Evolutionary conservation across 2,329 filamentous ascomycete genomes (phyloP).

Genomic region (Alternaria angustiovoidea): DNA sequence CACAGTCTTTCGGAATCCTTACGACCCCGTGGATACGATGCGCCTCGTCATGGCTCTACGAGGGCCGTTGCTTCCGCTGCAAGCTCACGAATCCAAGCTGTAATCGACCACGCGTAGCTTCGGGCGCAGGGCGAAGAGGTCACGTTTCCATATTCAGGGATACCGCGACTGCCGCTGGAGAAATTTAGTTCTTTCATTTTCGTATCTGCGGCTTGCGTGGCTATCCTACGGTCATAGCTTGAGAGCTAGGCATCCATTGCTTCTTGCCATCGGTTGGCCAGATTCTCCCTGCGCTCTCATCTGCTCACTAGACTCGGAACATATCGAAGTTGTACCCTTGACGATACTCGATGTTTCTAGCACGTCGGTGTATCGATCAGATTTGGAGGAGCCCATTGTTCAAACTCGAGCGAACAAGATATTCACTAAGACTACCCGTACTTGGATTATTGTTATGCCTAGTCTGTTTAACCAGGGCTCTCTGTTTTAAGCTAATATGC

Average conservation of each 20-base stretch:
- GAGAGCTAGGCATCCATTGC: conserved; percentile 17
- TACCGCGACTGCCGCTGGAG: conserved; percentile 6
- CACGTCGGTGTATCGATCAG: background rate
- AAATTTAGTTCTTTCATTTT: conserved; percentile 3
- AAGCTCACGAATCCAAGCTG: conserved; percentile 4
- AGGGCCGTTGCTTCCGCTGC: conserved; percentile 17
- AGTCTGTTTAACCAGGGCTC: background rate
- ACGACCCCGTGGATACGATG: conserved; percentile 1
- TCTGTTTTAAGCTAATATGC: background rate
- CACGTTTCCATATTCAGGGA: conserved; percentile 6
- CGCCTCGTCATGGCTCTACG: conserved; percentile 7
- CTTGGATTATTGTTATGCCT: background rate
- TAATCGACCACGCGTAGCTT: conserved; percentile 12
- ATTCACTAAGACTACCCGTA: background rate
- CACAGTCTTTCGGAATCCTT: conserved; percentile 6
- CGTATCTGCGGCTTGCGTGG: conserved; percentile 6
- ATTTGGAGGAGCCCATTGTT: background rate
- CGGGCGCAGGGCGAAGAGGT: conserved; percentile 8
- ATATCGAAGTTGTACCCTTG: background rate
- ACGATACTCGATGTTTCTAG: background rate
- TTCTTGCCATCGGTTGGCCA: conserved; percentile 13
- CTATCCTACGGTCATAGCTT: conserved; percentile 4
- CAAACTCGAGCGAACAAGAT: background rate
- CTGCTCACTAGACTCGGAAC: conserved; percentile 1
- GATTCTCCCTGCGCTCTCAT: background rate